A percentile compares a stretch with the other conserved stretches of the same genome.
These are phyloP conservation scores for Sequoiadendron giganteum DNA, from an alignment of 75 land plant species.

Conservation along the genomic window DNA sequence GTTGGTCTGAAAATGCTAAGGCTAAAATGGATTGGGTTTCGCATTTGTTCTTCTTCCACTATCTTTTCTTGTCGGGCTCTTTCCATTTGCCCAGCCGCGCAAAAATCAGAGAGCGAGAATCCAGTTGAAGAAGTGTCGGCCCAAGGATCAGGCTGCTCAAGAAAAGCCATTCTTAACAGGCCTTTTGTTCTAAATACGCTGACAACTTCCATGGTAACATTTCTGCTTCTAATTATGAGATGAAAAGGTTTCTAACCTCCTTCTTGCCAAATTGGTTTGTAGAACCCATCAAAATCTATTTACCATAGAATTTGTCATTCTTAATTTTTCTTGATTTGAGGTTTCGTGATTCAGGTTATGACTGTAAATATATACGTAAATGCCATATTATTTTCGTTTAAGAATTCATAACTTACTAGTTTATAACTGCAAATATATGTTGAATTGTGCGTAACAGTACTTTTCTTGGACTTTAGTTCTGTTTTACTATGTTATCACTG, in stretches of 20 bases:
- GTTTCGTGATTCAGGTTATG: not conserved
- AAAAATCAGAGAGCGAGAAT: not conserved
- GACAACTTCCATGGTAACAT: slow-evolving; percentile 4
- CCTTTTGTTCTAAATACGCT: not conserved
- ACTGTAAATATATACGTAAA: not conserved
- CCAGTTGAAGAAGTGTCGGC: not conserved
- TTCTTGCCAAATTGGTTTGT: not conserved
- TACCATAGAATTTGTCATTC: not conserved
- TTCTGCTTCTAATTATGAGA: not conserved
- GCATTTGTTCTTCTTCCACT: not conserved
- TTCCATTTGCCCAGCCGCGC: not conserved
- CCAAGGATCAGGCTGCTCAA: not conserved
- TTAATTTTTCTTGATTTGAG: not conserved
- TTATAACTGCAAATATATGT: too few relatives aligned
- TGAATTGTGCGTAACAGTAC: too few relatives aligned
- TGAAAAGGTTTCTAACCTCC: not conserved
- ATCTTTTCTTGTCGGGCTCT: not conserved
- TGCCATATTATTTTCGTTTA: not conserved
- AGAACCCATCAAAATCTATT: not conserved
- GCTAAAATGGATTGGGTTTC: not conserved
- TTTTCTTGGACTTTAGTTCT: too few relatives aligned
- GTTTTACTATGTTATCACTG: too few relatives aligned
- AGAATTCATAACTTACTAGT: not conserved
- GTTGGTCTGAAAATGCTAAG: not conserved
- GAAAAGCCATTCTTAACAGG: slow-evolving; percentile 4